These are phyloP conservation scores for Kitagawia praeruptora DNA, from an alignment of 129 eudicot genomes.

Conservation along the genomic window DNA sequence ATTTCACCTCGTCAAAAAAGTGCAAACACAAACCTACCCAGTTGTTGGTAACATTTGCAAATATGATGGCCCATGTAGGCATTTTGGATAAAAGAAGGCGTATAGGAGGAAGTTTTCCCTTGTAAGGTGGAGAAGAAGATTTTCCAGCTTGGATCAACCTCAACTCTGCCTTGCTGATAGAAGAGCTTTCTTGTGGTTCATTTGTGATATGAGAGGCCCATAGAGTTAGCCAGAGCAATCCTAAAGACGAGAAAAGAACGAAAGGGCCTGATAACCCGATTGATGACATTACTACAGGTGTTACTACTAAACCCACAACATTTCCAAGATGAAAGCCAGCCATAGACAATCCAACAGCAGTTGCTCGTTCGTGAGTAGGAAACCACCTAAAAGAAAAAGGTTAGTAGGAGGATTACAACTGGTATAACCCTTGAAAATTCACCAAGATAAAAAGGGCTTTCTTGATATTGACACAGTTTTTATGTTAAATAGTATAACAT, in stretches of 20 bases:
- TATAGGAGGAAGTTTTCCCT: conserved; percentile 57
- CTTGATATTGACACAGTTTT: no score
- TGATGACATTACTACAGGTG: conserved; percentile 63
- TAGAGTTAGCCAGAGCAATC: conserved; percentile 69
- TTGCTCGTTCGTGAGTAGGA: conserved; percentile 80
- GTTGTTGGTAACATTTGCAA: conserved; percentile 84
- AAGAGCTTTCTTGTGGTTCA: conserved; percentile 63
- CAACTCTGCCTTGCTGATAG: conserved; percentile 50
- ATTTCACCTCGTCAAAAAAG: no score
- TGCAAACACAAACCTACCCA: conserved; percentile 45
- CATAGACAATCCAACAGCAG: conserved; percentile 94
- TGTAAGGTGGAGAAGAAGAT: conserved; percentile 32
- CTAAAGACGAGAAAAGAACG: conserved; percentile 69
- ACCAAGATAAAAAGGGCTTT: no score
- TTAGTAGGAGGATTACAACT: background rate
- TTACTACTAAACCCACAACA: conserved; percentile 69
- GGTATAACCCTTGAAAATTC: no score
- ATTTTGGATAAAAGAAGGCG: conserved; percentile 62
- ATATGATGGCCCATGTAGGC: conserved; percentile 93
- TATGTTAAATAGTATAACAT: no score
- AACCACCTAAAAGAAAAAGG: conserved; percentile 60
- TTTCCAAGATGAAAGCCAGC: conserved; percentile 99
- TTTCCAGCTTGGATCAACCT: conserved; percentile 85
- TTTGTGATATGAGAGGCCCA: conserved; percentile 62
- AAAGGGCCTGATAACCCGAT: conserved; percentile 84